These are phyloP conservation scores for Lentinus brumalis DNA, from an alignment of 768 basidiomycete species.

Conservation along the genomic window DNA sequence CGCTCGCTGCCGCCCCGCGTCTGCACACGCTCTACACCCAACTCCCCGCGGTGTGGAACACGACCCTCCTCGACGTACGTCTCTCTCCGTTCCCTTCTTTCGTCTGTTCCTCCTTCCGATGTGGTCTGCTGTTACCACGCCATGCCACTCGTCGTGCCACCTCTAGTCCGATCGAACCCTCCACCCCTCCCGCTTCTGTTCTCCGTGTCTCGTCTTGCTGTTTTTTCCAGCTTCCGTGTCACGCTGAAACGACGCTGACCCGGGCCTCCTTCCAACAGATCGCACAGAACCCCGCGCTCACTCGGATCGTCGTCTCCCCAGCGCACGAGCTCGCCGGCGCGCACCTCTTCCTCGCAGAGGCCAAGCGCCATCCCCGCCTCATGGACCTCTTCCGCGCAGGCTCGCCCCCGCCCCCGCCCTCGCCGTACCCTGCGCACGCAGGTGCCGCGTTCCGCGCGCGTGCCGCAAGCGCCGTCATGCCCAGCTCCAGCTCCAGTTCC, in stretches of 20 bases:
- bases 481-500: background rate
- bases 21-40: conserved; percentile 54
- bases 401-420: conserved; percentile 41
- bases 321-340: conserved; percentile 44
- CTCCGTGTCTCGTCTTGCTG: conserved; percentile 1
- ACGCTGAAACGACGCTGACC: conserved; percentile 4
- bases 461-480: conserved; percentile 9
- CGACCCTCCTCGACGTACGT: conserved; percentile 50
- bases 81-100: background rate
- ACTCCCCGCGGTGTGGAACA: conserved; percentile 62
- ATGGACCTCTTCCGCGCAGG: conserved; percentile 56
- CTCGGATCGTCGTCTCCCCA: conserved; percentile 41
- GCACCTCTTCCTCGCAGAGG: conserved; percentile 59
- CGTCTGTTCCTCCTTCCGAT: background rate
- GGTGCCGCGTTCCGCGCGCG: conserved; percentile 7
- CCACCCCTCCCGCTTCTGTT: background rate
- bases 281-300: conserved; percentile 46
- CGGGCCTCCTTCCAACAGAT: conserved; percentile 14
- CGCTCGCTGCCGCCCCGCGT: conserved; percentile 42
- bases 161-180: background rate
- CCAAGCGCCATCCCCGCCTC: conserved; percentile 52
- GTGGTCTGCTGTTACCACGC: background rate
- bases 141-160: background rate
- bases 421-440: conserved; percentile 31
- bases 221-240: background rate